phyloP scores from a whole-genome alignment of 2,329 filamentous ascomycete species.

The Xylariomycetidae sp. region DNA sequence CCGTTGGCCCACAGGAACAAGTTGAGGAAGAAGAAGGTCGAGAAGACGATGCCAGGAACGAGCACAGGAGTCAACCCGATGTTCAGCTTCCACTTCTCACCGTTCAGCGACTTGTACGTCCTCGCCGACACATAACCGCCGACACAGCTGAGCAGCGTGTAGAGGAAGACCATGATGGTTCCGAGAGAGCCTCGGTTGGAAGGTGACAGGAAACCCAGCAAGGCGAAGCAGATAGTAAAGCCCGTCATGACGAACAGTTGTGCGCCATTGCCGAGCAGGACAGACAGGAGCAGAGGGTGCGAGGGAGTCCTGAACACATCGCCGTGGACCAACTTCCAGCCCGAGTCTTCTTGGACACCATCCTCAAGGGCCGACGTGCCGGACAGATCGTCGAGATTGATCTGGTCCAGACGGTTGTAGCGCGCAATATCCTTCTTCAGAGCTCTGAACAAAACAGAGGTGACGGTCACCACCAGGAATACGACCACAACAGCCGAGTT shows the following conservation, averaged over 20 bases:
- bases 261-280: conserved; percentile 87
- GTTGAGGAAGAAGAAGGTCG: conserved; percentile 86
- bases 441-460: conserved; percentile 83
- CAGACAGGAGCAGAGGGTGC: conserved; percentile 74
- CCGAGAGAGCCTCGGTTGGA: conserved; percentile 92
- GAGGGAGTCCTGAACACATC: conserved; percentile 91
- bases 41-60: conserved; percentile 81
- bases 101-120: conserved; percentile 90
- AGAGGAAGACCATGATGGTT: conserved; percentile 88
- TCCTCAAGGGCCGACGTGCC: conserved; percentile 77
- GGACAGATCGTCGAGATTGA: conserved; percentile 83
- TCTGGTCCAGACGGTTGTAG: conserved; percentile 90
- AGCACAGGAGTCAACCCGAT: conserved; percentile 82
- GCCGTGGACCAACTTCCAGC: conserved; percentile 97
- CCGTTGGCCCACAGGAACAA: conserved; percentile 92
- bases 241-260: conserved; percentile 98
- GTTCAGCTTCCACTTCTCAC: conserved; percentile 91
- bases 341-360: conserved; percentile 93
- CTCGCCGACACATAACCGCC: conserved; percentile 86
- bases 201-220: conserved; percentile 90
- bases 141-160: conserved; percentile 86
- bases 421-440: conserved; percentile 92
- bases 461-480: conserved; percentile 84
- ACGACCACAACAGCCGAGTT: conserved; percentile 94
- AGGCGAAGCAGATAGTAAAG: conserved; percentile 85